Base-by-base conservation (phyloP, 2,329 filamentous ascomycete species). In the Ascochyta fabae region DNA sequence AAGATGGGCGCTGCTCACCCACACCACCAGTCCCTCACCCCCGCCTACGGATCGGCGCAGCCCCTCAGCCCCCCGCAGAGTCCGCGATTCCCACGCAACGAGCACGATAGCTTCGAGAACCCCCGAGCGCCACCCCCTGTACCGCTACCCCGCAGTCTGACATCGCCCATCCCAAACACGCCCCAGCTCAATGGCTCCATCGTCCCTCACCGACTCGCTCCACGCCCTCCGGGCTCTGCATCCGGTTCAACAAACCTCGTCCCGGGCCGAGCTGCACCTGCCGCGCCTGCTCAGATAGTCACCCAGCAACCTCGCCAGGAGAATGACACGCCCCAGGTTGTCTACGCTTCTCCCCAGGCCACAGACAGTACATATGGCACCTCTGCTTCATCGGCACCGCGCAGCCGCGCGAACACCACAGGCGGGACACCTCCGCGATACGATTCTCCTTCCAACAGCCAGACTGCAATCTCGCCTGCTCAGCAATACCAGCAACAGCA, bases 61-160 rank as follows among this genome's bases (percentile, higher is more conserved):
- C 74, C 76, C 62, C 84, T 88, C 67, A 94, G 91, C 70, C 91
- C 92, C 62, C 90, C 92, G 49, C 85, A 87, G 62, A 95, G 91
- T 78, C 91, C 92, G 58, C 86, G 91, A 73, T 96, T 96, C 80
- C 93, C 92, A 50, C 86, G 91, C 74, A 93, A 94, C 78, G 86
- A 91, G 79, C 88, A 92, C 83, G 90, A 91, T 73, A 98, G 92
- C 80, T 99, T 98, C 77, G 95, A 98, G 79, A 98, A 99, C 72
- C 95, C 95, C 44, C 86, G 95, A 71, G 91, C 94, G 16, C 91
- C 95, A 35, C 95, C 95, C 61, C 95, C 94, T 10, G 90, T 97
- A 58, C 93, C 94, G 23, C 52, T 54, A 10, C 53, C 53, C 43
- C 72, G 73, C 48, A 73, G 67, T 48, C 56, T 70, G 49, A 73